phyloP scores from a whole-genome alignment of 768 basidiomycete genomes.

The Boletus rufocinnamomeus region DNA sequence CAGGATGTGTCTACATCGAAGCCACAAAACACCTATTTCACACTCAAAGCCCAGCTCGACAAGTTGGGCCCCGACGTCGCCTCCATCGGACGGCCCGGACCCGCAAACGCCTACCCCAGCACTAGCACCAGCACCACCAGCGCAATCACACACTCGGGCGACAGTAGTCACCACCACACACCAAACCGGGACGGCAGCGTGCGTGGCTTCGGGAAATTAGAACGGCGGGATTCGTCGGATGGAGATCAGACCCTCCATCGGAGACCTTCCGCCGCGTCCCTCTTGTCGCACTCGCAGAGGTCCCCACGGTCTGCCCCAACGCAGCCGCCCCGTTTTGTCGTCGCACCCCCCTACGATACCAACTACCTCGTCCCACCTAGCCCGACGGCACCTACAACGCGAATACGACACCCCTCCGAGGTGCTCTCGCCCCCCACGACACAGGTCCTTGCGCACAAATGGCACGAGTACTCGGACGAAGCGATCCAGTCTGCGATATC shows the following conservation, averaged over 20 bases:
- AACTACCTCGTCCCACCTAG: slow-evolving; percentile 38
- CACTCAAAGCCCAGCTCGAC: slow-evolving; percentile 63
- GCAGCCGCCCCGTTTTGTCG: slow-evolving; percentile 39
- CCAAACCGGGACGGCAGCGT: slow-evolving; percentile 56
- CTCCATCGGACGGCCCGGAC: no score
- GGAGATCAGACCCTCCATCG: slow-evolving; percentile 23
- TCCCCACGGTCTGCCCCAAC: slow-evolving; percentile 32
- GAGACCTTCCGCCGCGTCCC: slow-evolving; percentile 37
- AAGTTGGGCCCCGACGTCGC: slow-evolving; percentile 33
- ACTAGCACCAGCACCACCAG: background rate
- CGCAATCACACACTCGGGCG: background rate
- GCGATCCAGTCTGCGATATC: slow-evolving; percentile 68
- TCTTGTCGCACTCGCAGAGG: slow-evolving; percentile 45
- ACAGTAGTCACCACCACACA: background rate
- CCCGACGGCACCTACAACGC: slow-evolving; percentile 27
- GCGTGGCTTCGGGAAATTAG: slow-evolving; percentile 52
- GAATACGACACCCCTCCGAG: slow-evolving; percentile 14
- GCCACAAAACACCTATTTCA: slow-evolving; percentile 56
- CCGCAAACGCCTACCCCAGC: slow-evolving; percentile 24
- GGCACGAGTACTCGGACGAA: slow-evolving; percentile 80
- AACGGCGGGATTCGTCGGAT: slow-evolving; percentile 32
- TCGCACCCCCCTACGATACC: slow-evolving; percentile 41
- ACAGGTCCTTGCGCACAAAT: slow-evolving; percentile 64
- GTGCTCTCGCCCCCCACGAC: slow-evolving; percentile 32
- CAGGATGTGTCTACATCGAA: slow-evolving; percentile 16